Base-by-base conservation (phyloP, 345 rosid species). In the Eutrema yunnanense region DNA sequence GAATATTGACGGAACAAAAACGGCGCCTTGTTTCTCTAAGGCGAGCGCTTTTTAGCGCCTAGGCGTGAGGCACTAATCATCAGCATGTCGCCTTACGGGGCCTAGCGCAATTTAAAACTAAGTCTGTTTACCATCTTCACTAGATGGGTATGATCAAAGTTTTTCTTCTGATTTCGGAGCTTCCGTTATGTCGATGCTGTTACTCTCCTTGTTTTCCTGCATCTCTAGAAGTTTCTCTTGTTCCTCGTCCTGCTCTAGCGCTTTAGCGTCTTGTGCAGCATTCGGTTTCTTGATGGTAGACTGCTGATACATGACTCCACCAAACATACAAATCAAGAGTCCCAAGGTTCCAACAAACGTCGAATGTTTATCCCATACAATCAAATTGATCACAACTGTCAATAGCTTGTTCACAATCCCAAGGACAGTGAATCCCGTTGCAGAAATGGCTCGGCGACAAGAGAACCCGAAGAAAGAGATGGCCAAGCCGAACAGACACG, bases 391-490 rank as follows among this genome's bases (percentile, higher is more conserved):
- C 78, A 90, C 87, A 53, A 92, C 98, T 0, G 99, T 95, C 83
- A 95, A 56, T 8, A 92, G 74, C 89, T 95, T 95, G 78, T 92
- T 95, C 67, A 95, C 98, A 7, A 95, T 92, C 1, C 99, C 99
- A 54, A 95, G 96, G 79, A 95, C 98, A n/a, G 99, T 95, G 61
- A 86, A 95, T 3, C 99, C 99, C 12, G 98, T 92, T 4, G 99
- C 99, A 38, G 99, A 95, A 71, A 95, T 95, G 4, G 92, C 97
- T 49, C 88, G 78, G 9, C 98, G 86, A 68, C 99, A 92, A 9
- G 99, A 95, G 84, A 95, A 95, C 5, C 99, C 99, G 19, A 95
- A 95, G 84, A 95, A 95, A 5, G 99, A 95, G 69, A 95, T 95
- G 3, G 98, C 92, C 67, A 92, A 72, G 14, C 99, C 99, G 34